These are phyloP conservation scores for Cyathus olla DNA, from an alignment of 1,284 basidiomycete genomes.

Conservation along the genomic window DNA sequence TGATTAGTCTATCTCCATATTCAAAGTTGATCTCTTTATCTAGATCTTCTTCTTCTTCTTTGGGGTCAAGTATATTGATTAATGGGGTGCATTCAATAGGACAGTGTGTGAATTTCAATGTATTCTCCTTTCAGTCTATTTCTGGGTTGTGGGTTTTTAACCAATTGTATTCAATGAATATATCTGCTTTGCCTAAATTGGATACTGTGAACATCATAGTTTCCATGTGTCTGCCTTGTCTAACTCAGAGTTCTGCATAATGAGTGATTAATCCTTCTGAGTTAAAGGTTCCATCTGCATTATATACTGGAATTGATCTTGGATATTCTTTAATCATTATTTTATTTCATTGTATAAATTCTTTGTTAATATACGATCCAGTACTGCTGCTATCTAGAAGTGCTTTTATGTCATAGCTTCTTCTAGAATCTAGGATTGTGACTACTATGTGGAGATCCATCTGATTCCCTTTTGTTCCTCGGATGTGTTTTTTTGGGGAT, in stretches of 20 bases:
- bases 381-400: neutral
- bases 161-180: neutral
- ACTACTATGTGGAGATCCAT: neutral
- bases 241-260: neutral
- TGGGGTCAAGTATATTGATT: neutral
- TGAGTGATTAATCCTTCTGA: neutral
- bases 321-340: neutral
- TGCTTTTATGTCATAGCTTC: neutral
- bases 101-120: neutral
- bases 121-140: neutral
- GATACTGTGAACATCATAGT: neutral
- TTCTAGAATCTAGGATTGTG: neutral
- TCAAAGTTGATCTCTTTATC: too few relatives aligned
- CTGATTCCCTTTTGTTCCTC: neutral
- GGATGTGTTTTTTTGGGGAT: neutral
- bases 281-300: slow-evolving; percentile 1
- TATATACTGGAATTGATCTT: neutral
- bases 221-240: neutral
- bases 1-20: too few relatives aligned
- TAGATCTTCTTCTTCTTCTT: too few relatives aligned
- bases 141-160: neutral
- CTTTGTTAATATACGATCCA: neutral
- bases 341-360: neutral
- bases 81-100: neutral
- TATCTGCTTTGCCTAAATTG: neutral